Base-by-base conservation (phyloP, 108 stramenopile genomes). In the Pseudonitzschia multiseries region DNA sequence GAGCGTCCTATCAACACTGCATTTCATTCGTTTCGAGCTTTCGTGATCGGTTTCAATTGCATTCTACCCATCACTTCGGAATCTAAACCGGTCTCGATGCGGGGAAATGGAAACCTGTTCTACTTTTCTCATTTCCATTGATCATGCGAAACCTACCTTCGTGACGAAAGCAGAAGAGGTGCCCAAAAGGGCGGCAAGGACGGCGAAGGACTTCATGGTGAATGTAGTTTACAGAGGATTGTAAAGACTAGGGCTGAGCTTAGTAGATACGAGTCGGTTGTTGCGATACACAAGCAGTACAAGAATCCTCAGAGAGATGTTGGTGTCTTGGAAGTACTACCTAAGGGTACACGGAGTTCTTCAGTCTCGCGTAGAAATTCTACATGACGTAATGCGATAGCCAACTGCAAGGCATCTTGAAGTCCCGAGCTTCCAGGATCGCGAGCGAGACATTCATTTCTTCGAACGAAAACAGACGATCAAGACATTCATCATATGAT, bases 151-250 rank as follows among this genome's bases (percentile, higher is more conserved):
- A 81, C 78, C 20, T 71, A 77, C 83, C 81, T 84, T 73, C 29
- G 84, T 77, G 59, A 76, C 84, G 72, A 87, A 87, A 60, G 86
- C 86, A 44, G 86, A 64, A 41, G 84, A 74, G 44, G 82, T 72
- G 43, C 79, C 68, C 57, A 83, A 48, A 33, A 87, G 77, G 66
- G 83, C 70, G 71, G 84, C 79, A 73, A 83, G 50, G 64, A 79
- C 56, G 74, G 79, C 81, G 54, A 85, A 24, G 65, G 65, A 83
- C 84, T 83, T 87, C 86, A 87, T 87, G 85, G 82, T 83, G 69
- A 65, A 17, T 50, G 36, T 36, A 36, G 13, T 62, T 33, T 33
- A 4, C 26, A 17, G 17, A 36, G n/a, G 27, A 14, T 68, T 24
- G n/a, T 50, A n/a, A 13, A 44, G n/a, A 52, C 26, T 8, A 29